Evolutionary conservation across 2,329 filamentous ascomycete species (phyloP).

Genomic region (Myriosclerotinia scirpicola): DNA sequence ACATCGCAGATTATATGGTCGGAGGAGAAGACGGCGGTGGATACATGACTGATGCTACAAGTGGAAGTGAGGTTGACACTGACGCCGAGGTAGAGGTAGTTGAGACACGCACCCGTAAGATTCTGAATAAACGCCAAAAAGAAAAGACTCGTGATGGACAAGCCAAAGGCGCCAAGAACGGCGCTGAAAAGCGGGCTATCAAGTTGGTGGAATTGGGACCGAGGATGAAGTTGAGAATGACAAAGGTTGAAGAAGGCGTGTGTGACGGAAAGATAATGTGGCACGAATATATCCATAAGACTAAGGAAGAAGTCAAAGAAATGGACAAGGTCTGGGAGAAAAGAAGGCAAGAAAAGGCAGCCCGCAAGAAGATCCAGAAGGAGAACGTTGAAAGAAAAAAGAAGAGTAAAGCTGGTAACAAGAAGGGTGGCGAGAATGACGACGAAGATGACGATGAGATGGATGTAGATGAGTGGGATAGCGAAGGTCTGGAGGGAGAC

Average conservation of each 20-base stretch:
- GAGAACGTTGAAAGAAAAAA: conserved; percentile 89
- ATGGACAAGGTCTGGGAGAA: conserved; percentile 83
- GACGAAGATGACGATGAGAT: conserved; percentile 52
- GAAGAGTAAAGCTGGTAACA: conserved; percentile 52
- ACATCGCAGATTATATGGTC: conserved; percentile 93
- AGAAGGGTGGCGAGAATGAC: conserved; percentile 51
- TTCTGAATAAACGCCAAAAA: conserved; percentile 50
- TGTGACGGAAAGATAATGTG: conserved; percentile 92
- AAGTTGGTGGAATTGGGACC: conserved; percentile 92
- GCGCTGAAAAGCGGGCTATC: conserved; percentile 74
- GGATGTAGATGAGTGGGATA: conserved; percentile 47
- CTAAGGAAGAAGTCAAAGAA: conserved; percentile 70
- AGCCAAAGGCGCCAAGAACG: conserved; percentile 43
- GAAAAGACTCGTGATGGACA: conserved; percentile 46
- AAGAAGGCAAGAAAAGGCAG: conserved; percentile 76
- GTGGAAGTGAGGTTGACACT: conserved; percentile 88
- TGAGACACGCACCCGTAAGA: conserved; percentile 62
- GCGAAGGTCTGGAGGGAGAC: conserved; percentile 41
- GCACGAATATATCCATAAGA: conserved; percentile 93
- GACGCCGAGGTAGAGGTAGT: conserved; percentile 92
- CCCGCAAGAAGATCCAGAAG: conserved; percentile 76
- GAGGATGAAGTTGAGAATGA: conserved; percentile 81
- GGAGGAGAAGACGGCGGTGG: conserved; percentile 77
- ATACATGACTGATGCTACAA: conserved; percentile 82
- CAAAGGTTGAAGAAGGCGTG: conserved; percentile 93